Percentiles rank a stretch among this genome's conserved stretches.
Evolutionary conservation across 2,329 filamentous ascomycete species (phyloP).

Genomic region (Diaporthe ampelina): DNA sequence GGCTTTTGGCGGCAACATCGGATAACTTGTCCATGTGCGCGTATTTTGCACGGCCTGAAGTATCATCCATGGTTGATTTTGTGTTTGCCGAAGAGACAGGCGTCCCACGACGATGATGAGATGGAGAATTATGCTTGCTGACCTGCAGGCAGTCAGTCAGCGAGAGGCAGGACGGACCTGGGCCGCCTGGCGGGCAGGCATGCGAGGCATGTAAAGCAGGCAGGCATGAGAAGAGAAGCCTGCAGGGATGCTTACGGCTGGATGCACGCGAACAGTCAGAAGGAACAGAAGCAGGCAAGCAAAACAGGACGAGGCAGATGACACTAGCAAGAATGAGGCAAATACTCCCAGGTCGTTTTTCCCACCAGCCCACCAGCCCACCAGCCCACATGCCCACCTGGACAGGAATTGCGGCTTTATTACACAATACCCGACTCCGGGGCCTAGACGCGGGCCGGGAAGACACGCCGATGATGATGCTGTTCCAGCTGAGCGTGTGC

Average conservation of each 20-base stretch:
- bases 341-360: background rate
- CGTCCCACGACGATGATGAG: background rate
- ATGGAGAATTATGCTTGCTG: constrained; percentile 14
- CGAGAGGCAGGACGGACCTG: background rate
- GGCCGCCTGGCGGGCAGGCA: background rate
- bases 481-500: background rate
- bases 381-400: background rate
- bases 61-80: background rate
- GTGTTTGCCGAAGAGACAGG: background rate
- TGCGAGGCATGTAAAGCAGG: background rate
- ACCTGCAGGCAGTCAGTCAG: constrained; percentile 20
- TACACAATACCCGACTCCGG: background rate
- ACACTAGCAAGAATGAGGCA: constrained; percentile 25
- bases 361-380: too few relatives aligned
- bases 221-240: background rate
- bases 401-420: background rate
- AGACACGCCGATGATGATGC: background rate
- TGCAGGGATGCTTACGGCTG: constrained; percentile 8
- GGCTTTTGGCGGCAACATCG: constrained; percentile 11
- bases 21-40: background rate
- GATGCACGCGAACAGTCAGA: constrained; percentile 17
- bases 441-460: background rate
- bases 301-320: constrained; percentile 17
- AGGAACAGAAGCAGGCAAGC: constrained; percentile 27
- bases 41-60: background rate